Conservation (phyloP, 805 yeast species). For the Candida incommunis region DNA sequence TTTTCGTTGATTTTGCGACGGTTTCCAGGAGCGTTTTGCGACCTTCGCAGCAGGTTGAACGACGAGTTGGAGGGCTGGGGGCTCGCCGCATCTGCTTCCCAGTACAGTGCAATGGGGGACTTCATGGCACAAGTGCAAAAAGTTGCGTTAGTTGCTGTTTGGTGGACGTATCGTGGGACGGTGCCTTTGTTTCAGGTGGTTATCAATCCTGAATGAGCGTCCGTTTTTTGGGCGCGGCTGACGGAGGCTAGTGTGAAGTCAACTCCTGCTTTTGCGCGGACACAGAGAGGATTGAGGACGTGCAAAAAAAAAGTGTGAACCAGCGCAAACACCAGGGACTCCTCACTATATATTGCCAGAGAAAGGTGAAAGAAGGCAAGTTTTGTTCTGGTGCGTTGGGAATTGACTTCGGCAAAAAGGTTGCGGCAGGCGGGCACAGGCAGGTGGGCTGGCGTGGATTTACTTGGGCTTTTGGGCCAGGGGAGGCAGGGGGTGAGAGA, state of each 20-base stretch:
- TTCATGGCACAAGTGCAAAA: not conserved
- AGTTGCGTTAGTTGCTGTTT: not conserved
- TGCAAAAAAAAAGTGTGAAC: not conserved
- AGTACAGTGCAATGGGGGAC: not conserved
- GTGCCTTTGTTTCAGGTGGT: too few species aligned
- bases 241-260: too few species aligned
- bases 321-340: too few species aligned
- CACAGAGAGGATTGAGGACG: not conserved
- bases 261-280: too few species aligned
- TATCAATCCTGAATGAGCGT: too few species aligned
- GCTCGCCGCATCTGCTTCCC: not conserved
- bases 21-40: not conserved
- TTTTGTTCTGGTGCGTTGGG: not conserved
- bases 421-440: not conserved
- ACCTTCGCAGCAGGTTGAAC: not conserved
- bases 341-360: not conserved
- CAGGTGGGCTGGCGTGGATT: not conserved
- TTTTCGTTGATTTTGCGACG: not conserved
- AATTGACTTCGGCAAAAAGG: not conserved
- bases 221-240: too few species aligned
- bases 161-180: too few species aligned
- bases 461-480: not conserved
- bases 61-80: not conserved
- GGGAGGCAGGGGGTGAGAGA: not conserved
- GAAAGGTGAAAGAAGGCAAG: not conserved